Evolutionary conservation across 345 rosid species (phyloP).

Genomic region (Punica granatum): DNA sequence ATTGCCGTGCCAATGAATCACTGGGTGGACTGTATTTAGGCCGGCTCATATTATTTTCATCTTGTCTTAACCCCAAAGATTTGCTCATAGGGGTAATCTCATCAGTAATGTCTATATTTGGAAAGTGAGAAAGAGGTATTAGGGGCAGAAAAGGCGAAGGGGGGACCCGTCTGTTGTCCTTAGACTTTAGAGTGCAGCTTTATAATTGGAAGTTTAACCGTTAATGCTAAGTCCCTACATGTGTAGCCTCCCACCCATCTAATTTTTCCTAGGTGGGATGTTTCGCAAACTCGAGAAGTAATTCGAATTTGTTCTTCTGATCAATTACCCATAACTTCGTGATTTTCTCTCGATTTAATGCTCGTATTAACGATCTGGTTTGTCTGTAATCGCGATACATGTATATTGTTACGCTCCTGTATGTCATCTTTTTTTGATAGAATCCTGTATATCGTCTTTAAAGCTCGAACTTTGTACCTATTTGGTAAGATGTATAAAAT

Average conservation of each 20-base stretch:
- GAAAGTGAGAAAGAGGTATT: neutral
- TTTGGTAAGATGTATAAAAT: too few relatives aligned
- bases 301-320: neutral
- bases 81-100: neutral
- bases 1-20: neutral
- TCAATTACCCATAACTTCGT: neutral
- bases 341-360: too few relatives aligned
- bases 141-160: neutral
- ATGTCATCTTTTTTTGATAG: neutral
- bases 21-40: neutral
- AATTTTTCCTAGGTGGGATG: neutral
- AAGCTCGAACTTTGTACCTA: too few relatives aligned
- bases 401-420: too few relatives aligned
- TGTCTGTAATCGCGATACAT: too few relatives aligned
- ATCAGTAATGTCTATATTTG: constrained; percentile 1
- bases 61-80: neutral
- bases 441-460: neutral
- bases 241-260: neutral
- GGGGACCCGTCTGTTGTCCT: neutral
- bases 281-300: neutral
- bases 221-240: neutral
- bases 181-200: neutral
- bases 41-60: neutral
- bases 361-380: too few relatives aligned
- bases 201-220: neutral